Evolutionary conservation across 1,284 basidiomycete genomes (phyloP).

Genomic region (Fomitiporia mediterranea): DNA sequence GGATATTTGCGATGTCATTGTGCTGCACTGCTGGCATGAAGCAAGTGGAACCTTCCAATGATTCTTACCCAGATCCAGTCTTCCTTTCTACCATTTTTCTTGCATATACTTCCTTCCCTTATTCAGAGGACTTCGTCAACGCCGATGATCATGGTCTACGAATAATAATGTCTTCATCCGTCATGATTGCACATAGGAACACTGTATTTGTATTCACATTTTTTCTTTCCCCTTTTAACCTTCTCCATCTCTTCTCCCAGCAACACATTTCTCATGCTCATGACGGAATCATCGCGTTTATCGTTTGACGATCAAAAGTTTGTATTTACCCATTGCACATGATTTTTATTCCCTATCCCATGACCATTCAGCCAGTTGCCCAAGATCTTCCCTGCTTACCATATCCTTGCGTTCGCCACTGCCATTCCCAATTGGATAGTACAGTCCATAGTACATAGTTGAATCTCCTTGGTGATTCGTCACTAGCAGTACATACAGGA

Average conservation of each 20-base stretch:
- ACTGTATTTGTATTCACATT: background rate
- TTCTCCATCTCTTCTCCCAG: too few species aligned
- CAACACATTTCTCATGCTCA: too few species aligned
- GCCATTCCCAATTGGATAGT: too few species aligned
- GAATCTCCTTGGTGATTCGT: too few species aligned
- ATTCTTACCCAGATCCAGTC: background rate
- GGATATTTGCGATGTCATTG: background rate
- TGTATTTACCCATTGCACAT: too few species aligned
- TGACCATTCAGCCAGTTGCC: background rate
- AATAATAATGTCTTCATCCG: too few species aligned
- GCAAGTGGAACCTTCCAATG: background rate
- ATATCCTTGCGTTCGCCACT: background rate
- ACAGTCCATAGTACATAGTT: too few species aligned
- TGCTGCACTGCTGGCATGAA: background rate
- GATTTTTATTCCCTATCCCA: background rate
- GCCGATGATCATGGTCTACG: background rate
- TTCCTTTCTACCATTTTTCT: background rate
- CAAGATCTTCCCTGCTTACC: background rate
- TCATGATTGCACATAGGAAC: constrained; percentile 1
- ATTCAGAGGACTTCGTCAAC: background rate
- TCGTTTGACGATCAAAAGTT: too few species aligned
- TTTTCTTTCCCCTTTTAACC: background rate
- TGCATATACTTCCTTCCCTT: background rate
- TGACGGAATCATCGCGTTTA: too few species aligned
- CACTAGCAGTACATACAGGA: too few species aligned